Evolutionary conservation across 1,139 yeast species (phyloP).

Genomic region (Casaregolazyma suthepensis): DNA sequence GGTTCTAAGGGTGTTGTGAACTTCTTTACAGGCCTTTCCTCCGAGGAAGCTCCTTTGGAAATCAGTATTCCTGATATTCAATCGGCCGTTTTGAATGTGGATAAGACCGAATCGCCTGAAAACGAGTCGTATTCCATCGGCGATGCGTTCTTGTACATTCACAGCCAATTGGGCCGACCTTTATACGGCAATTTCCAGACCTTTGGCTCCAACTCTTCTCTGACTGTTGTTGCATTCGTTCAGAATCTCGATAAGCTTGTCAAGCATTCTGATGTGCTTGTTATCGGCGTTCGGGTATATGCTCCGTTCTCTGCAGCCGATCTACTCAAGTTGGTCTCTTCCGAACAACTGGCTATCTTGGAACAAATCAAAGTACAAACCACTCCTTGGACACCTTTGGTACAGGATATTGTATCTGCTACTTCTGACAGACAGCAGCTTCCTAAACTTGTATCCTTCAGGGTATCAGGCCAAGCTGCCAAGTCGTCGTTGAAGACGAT

Average conservation of each 20-base stretch:
- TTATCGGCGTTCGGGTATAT: conserved; percentile 57
- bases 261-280: conserved; percentile 35
- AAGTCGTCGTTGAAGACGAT: conserved; percentile 38
- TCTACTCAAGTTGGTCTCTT: conserved; percentile 50
- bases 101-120: conserved; percentile 20
- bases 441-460: conserved; percentile 5
- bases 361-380: conserved; percentile 51
- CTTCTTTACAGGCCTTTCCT: conserved; percentile 37
- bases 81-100: background rate
- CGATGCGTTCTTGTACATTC: conserved; percentile 1
- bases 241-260: conserved; percentile 42
- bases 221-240: conserved; percentile 59
- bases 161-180: background rate
- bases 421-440: background rate
- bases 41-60: conserved; percentile 5
- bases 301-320: conserved; percentile 60
- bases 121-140: conserved; percentile 15
- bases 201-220: conserved; percentile 35
- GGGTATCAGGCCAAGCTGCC: conserved; percentile 24
- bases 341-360: conserved; percentile 56
- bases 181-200: conserved; percentile 38
- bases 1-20: conserved; percentile 59
- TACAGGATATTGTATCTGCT: conserved; percentile 63
- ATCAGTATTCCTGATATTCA: conserved; percentile 2
- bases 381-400: conserved; percentile 57